phyloP scores from a whole-genome alignment of 208 protist genomes.

The Trypanosoma avium region DNA sequence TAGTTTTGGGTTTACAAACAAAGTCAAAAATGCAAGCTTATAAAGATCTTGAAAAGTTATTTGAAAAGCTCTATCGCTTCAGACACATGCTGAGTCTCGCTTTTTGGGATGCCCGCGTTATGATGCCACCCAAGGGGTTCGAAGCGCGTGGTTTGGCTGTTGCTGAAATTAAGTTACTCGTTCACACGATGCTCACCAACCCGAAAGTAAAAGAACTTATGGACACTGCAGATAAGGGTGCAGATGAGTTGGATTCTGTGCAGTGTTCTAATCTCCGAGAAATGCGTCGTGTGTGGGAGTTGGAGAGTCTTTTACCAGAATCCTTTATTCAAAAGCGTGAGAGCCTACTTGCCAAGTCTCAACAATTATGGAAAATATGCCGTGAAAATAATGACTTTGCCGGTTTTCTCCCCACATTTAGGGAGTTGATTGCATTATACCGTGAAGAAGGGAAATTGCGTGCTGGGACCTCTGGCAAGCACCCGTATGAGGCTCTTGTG shows the following conservation, averaged over 20 bases:
- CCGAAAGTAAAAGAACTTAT: constrained; percentile 41
- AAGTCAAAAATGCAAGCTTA: constrained; percentile 64
- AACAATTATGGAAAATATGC: constrained; percentile 63
- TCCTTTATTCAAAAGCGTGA: constrained; percentile 60
- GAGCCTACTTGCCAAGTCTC: constrained; percentile 46
- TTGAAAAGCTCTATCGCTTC: constrained; percentile 56
- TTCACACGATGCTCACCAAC: constrained; percentile 55
- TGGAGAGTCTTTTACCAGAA: constrained; percentile 43
- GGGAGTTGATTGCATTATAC: constrained; percentile 68
- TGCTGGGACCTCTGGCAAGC: constrained; percentile 42
- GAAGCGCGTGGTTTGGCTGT: constrained; percentile 63
- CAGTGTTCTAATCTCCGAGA: constrained; percentile 74
- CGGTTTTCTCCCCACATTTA: constrained; percentile 65
- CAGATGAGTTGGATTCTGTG: constrained; percentile 33
- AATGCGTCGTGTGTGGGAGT: constrained; percentile 46
- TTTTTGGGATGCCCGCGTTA: constrained; percentile 68
- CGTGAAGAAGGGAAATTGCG: constrained; percentile 71
- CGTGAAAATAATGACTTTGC: constrained; percentile 67
- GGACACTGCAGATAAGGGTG: constrained; percentile 35
- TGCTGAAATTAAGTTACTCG: constrained; percentile 37
- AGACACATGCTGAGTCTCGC: constrained; percentile 50
- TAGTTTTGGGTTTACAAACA: not conserved
- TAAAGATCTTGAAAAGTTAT: constrained; percentile 60
- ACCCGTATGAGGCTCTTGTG: constrained; percentile 78
- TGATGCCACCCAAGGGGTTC: constrained; percentile 76